Base-by-base conservation (phyloP, 2,329 filamentous ascomycete species). In the Colletotrichum falcatum region DNA sequence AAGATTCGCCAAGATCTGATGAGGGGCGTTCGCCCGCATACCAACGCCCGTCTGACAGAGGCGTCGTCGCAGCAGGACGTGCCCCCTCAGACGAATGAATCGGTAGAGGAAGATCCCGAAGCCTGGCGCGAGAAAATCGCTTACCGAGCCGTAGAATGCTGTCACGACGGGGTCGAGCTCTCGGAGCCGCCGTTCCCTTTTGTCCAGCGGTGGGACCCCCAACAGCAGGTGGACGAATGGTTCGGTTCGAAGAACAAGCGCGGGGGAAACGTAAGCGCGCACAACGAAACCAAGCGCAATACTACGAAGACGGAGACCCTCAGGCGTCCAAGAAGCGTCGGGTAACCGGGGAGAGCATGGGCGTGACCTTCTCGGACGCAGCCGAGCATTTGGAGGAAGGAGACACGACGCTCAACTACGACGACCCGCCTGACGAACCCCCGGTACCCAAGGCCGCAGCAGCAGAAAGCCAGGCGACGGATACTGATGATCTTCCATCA, bases 101-200 rank as follows among this genome's bases (percentile, higher is more conserved):
- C 68, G 5, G 48, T 61, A 53, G 79, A 82, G 20, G 82, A 87
- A 54, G 85, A 89, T 54, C 81, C 86, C 0, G 86, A 92, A 37
- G 86, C 88, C 28, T 98, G 95, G 95, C 89, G 89, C 74, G 83
- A 88, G 5, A 94, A 90, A 74, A 91, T 98, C 70, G 87, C 84
- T 14, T 89, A 97, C 71, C 87, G 88, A 30, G 95, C 94, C 28
- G 93, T 97, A 0, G 95, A 98, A 79, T 98, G 95, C 80, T 89
- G 90, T 72, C 86, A 92, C n/a, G 87, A 92, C 37, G 87, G 86
- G 6, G 82, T 94, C 48, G 82, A 87, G 39, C 84, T 97, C 55
- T 92, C 88, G 63, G 87, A 93, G 42, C 95, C 95, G 0, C 93
- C 95, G 0, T 98, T 97, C 76, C 95, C 95, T 0, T 98, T 98